Evolutionary conservation across 768 basidiomycete species (phyloP), one percentile per base, ranked within the genome.

Genomic region (Pholiota conissans): DNA sequence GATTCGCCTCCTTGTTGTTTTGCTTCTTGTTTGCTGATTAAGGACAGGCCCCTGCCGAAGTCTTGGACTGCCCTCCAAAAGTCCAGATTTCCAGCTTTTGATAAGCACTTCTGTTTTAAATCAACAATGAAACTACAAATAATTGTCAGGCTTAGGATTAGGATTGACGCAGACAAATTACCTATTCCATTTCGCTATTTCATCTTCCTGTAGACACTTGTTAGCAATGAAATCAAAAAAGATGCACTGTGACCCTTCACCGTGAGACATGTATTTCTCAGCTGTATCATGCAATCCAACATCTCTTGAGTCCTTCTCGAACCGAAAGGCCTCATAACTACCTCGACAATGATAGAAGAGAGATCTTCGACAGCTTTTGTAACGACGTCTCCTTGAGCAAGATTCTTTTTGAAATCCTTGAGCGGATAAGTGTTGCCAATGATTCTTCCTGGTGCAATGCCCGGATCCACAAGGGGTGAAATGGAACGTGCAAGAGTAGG

Each of bases 361-460:
- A 95, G 71, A 69, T 95, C 94, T 63, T 89, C 86, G 7, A 93
- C 89, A 0, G 92, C 93, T 72, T 95, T 93, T 13, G 81, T 84
- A 35, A 95, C 91, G 18, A 93, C 74, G 69, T 93, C 93, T 0
- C 91, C 92, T 52, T 80, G 80, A 26, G 76, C 79, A 30, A 91
- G 73, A 66, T 91, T 90, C 63, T 79, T 75, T 58, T 76, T 74
- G 74, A 95, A 97, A 70, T 96, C 94, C 46, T 76, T 75, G 51
- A 95, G 74, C 1, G 94, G 94, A 61, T 79, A 77, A 0, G 86
- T 84, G 35, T 78, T 82, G 8, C 91, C 90, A 35, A 96, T 84
- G 52, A 95, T 89, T 48, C 91, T 76, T 4, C 90, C 90, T 0
- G 84, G 80, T 14, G 82, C 84, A 13, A 83, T 80, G 27, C 81